phyloP scores from a whole-genome alignment of 345 rosid species.

The Ceriops decandra region DNA sequence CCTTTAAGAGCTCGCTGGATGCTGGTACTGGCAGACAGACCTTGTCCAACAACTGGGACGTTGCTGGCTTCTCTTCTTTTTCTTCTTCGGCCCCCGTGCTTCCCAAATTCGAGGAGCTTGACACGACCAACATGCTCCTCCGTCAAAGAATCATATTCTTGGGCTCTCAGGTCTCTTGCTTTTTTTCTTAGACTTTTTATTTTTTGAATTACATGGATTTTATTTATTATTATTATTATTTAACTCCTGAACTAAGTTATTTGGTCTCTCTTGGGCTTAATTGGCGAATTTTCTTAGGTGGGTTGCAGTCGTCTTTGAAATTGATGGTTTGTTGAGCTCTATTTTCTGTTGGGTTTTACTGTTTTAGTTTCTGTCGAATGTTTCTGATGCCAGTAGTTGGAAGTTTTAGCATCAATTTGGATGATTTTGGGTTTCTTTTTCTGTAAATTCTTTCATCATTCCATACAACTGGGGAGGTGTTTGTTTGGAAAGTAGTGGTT shows the following conservation, averaged over 20 bases:
- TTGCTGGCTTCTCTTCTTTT: conserved; percentile 33
- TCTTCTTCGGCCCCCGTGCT: conserved; percentile 46
- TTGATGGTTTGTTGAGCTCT: no score
- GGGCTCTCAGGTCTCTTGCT: conserved; percentile 62
- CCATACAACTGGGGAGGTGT: no score
- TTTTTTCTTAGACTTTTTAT: neutral
- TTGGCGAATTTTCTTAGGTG: no score
- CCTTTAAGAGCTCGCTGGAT: conserved; percentile 27
- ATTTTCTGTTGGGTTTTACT: no score
- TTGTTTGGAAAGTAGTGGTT: no score
- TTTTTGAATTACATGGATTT: neutral
- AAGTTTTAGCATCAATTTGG: no score
- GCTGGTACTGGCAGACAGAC: conserved; percentile 29
- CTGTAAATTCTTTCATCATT: no score
- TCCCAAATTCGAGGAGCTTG: conserved; percentile 80
- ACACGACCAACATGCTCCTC: conserved; percentile 84
- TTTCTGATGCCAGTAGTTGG: no score
- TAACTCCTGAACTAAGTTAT: neutral
- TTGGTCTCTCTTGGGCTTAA: neutral
- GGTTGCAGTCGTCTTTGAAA: no score
- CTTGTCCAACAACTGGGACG: conserved; percentile 69
- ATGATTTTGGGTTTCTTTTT: no score
- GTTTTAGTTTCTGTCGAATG: no score
- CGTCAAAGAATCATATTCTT: conserved; percentile 85
- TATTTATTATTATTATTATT: no score